Base-by-base conservation (phyloP, 2,329 filamentous ascomycete species). In the Helotiales sp. region DNA sequence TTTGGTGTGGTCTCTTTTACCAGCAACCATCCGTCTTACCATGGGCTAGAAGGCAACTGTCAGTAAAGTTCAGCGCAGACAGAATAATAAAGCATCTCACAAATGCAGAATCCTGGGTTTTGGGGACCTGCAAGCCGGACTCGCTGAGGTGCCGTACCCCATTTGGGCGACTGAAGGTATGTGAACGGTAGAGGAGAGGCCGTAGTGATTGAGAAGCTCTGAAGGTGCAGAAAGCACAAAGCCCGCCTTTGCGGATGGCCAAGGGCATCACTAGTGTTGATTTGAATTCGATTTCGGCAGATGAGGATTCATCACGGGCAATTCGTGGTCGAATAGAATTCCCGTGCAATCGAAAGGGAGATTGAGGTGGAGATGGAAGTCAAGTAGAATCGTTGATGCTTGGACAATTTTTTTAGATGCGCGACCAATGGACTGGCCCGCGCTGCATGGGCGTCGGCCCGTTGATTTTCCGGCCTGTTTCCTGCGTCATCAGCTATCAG, bases 171-270 rank as follows among this genome's bases (percentile, higher is more conserved):
- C 30, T 32, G 22, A 50, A 24, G 13, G 45, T 8, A 13, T 17
- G n/a, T 45, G 22, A 17, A 37, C 50, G 52, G 62, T 50, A 24
- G 22, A 50, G n/a, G 13, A 54, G 17, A n/a, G 11, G 26, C 2
- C 7, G 45, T 13, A 60, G 28, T 13, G 30, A 37, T 71, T 75
- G 63, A 32, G 74, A 67, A 45, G 75, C 70, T 70, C 76, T 77
- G 67, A 81, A 79, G 32, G 77, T 71, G 74, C 80, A 81, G 70
- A 81, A 75, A 43, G 82, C 76, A 77, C 81, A 82, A 74, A 74
- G 74, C 57, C 75, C 77, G 71, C 76, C 74, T 73, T 69, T 76
- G 61, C 72, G 73, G 63, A 73, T 73, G 74, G 80, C 78, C 77
- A 75, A 70, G 76, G 76, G 79, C 82, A 83, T 83, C 73, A 76